Base-by-base conservation (phyloP, 352 stramenopile species). In the Globisporangium spinosum region DNA sequence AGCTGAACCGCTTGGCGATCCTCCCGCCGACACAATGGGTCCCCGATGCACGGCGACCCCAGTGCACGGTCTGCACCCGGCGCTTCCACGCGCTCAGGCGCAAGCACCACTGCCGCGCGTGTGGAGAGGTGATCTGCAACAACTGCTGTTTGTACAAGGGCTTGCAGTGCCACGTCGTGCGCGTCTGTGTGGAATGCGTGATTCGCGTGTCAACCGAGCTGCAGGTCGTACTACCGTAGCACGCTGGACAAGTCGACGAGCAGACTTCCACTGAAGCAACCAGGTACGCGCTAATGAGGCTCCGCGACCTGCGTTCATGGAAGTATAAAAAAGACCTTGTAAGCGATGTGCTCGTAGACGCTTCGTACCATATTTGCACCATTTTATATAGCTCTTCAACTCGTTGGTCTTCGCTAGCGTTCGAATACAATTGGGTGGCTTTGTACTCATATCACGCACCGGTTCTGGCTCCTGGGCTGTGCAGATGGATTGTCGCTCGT, bases 51-150 rank as follows among this genome's bases (percentile, higher is more conserved):
- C 82, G 90, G 62, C 81, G 84, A 1, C 91, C 92, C 68, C 90
- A 80, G 59, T 96, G 88, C 68, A 80, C 92, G 70, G 92, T 94
- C 23, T 96, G 88, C 72, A 93, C 89, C 73, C 93, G 92, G 71
- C 86, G 83, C 51, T 94, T 94, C 77, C 92, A 77, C 71, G 80
- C 94, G 77, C 94, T 96, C 66, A 89, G 91, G 66, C 86, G 84
- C 64, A 96, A 94, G 64, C 88, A 96, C 70, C 88, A 96, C 74
- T 96, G 88, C 67, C 77, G 88, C 61, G 79, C 86, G 1, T 96
- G 88, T 27, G 88, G 88, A 40, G 88, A 96, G 63, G 84, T 96
- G 38, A 94, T 96, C 64, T 96, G 88, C 79, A 90, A 87, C 49
- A 80, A 72, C 49, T 96, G 88, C 74, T 93, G 80, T 6, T 59